Percentiles rank a stretch among this genome's conserved stretches.
phyloP scores from a whole-genome alignment of 805 yeast species.

The Kregervanrija pseudodelftensis region DNA sequence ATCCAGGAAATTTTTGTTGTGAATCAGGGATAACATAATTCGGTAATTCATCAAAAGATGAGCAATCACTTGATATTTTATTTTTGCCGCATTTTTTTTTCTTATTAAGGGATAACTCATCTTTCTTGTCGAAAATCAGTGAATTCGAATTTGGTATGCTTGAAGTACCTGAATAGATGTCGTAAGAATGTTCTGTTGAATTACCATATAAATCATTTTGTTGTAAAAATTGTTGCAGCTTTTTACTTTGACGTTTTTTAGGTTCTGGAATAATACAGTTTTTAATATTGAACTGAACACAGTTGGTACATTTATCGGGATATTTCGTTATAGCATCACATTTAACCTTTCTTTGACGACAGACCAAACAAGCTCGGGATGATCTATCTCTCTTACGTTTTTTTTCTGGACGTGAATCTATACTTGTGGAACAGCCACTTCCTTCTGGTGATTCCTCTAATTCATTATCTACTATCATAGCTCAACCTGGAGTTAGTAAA shows the following conservation, averaged over 20 bases:
- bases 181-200: no score
- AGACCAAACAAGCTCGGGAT: slow-evolving; percentile 68
- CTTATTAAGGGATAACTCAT: no score
- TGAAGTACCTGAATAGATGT: neutral
- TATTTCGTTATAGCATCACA: slow-evolving; percentile 58
- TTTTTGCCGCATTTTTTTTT: no score
- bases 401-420: no score
- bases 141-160: neutral
- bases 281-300: slow-evolving; percentile 57
- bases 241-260: slow-evolving; percentile 19
- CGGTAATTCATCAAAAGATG: slow-evolving; percentile 6
- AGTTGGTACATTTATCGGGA: slow-evolving; percentile 53
- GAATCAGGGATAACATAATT: slow-evolving; percentile 18
- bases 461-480: no score
- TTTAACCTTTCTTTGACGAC: slow-evolving; percentile 72
- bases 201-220: neutral
- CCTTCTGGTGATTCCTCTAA: no score
- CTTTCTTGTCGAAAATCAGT: neutral
- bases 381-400: slow-evolving; percentile 47
- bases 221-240: slow-evolving; percentile 16
- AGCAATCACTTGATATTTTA: no score
- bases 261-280: slow-evolving; percentile 61
- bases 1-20: slow-evolving; percentile 15
- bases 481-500: no score
- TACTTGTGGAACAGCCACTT: no score